Conservation (phyloP, 2,329 filamentous ascomycete species). For the Fusarium haematococcum region DNA sequence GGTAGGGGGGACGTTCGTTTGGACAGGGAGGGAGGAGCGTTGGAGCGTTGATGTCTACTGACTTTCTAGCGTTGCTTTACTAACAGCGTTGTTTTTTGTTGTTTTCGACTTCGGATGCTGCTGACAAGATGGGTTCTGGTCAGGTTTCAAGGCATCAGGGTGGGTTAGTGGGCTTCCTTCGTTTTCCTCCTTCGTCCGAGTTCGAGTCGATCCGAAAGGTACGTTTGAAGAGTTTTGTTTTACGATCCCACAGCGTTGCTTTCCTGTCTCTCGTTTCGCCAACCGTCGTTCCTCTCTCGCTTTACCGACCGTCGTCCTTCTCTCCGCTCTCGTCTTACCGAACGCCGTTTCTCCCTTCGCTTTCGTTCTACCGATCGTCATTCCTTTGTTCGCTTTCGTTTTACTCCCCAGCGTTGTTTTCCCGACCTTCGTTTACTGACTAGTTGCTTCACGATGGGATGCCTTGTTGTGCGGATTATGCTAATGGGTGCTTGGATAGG, state of each 20-base stretch:
- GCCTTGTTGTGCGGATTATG: neutral
- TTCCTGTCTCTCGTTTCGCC: neutral
- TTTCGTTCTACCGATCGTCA: neutral
- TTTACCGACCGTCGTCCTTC: neutral
- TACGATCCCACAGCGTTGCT: neutral
- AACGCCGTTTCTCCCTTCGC: neutral
- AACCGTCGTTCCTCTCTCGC: neutral
- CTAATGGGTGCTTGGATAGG: neutral
- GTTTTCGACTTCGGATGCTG: neutral
- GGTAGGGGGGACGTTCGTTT: neutral
- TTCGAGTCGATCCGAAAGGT: neutral
- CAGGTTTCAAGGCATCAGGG: neutral
- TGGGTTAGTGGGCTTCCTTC: neutral
- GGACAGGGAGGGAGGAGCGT: neutral
- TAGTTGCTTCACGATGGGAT: neutral
- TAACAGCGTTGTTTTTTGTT: neutral
- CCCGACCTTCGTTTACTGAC: neutral
- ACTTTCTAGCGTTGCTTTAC: neutral
- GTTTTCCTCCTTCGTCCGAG: neutral
- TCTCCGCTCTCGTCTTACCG: neutral
- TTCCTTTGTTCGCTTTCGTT: neutral
- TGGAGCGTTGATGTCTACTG: neutral
- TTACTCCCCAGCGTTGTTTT: neutral
- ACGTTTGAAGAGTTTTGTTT: neutral
- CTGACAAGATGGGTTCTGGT: neutral